phyloP scores from a whole-genome alignment of 169 alveolate genomes.

The Plasmodium cynomolgi region DNA sequence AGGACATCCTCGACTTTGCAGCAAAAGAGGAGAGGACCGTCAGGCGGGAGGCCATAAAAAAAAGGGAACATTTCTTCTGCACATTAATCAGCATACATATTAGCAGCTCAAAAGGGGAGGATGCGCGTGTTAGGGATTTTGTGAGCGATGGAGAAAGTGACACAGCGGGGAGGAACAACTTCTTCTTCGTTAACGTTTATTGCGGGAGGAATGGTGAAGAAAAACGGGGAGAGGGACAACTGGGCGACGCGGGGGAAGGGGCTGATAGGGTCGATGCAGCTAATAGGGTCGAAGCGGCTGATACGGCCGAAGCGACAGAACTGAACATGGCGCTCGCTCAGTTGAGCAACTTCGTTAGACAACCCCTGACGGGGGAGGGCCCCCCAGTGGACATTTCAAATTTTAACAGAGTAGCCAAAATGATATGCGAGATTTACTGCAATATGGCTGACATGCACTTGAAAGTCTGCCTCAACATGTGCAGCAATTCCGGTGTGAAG shows the following conservation, averaged over 20 bases:
- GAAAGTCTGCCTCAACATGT: conserved; percentile 6
- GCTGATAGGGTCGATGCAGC: background rate
- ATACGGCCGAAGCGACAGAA: background rate
- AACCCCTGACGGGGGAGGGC: background rate
- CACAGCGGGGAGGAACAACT: background rate
- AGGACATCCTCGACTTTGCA: conserved; percentile 32
- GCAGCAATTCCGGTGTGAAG: background rate
- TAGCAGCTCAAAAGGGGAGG: background rate
- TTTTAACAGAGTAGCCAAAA: conserved; percentile 23
- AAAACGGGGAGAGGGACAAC: background rate
- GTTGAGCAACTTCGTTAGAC: conserved; percentile 13
- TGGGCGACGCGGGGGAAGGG: background rate
- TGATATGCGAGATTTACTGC: conserved; percentile 15
- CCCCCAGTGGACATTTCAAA: conserved; percentile 18
- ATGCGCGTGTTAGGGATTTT: background rate
- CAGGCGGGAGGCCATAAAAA: conserved; percentile 1
- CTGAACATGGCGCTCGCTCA: background rate
- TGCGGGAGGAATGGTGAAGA: background rate
- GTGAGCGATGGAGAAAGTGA: background rate
- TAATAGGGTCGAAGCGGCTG: background rate
- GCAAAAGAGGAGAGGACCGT: conserved; percentile 14
- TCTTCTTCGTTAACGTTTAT: conserved; percentile 49
- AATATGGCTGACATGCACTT: background rate
- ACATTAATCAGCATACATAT: conserved; percentile 31
- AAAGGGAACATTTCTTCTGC: background rate